A percentile compares a stretch with the other conserved stretches of the same genome.
Evolutionary conservation across 192 early-diverging fungal genomes (phyloP).

Genomic region (Coemansia sp.): DNA sequence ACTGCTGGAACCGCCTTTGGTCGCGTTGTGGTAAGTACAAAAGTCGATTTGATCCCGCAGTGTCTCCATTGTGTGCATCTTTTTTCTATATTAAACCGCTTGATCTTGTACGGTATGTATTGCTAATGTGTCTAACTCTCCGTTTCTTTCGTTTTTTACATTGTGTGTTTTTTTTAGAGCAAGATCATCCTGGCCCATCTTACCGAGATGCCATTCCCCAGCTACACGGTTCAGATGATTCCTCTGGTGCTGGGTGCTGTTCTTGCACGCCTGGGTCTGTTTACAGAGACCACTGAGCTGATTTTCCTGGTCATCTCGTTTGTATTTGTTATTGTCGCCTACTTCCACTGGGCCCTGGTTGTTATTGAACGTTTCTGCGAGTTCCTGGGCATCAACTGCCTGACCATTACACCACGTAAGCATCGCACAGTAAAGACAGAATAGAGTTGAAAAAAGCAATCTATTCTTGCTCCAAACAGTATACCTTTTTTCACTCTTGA

Average conservation of each 20-base stretch:
- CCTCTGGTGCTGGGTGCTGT: conserved; percentile 71
- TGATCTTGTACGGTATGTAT: no score
- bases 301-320: conserved; percentile 68
- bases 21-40: conserved; percentile 62
- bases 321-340: conserved; percentile 68
- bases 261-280: conserved; percentile 65
- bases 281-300: conserved; percentile 65
- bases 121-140: background rate
- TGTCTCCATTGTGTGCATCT: background rate
- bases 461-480: no score
- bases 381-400: conserved; percentile 80
- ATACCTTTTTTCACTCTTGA: background rate
- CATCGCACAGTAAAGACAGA: conserved; percentile 44
- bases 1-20: conserved; percentile 81
- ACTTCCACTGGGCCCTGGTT: conserved; percentile 79
- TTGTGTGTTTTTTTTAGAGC: conserved; percentile 42
- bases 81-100: no score
- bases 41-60: background rate
- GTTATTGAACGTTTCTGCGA: conserved; percentile 88
- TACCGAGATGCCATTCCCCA: conserved; percentile 77
- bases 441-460: conserved; percentile 13
- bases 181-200: conserved; percentile 90
- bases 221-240: conserved; percentile 72
- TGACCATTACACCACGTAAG: conserved; percentile 66
- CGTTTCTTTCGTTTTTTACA: background rate